Base-by-base conservation (phyloP, 257 asterid species). In the Nyctanthes arbortristis region DNA sequence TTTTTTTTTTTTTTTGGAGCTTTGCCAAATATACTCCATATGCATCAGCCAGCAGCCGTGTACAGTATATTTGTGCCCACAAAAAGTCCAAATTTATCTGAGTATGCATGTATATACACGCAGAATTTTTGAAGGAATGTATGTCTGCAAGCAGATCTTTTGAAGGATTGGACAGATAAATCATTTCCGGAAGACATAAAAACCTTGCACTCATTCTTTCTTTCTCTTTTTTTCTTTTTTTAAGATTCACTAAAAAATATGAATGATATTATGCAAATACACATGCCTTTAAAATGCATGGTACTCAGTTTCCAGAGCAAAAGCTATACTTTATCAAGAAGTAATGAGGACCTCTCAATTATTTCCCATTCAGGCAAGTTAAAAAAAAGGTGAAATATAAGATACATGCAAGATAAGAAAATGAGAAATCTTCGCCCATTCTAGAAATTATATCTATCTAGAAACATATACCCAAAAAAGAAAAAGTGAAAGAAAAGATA, bases 401-500 rank as follows among this genome's bases (percentile, higher is more conserved):
- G 63, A 34, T 33, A 45, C 25, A 60, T 6, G 22, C 22, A 18
- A 66, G 65, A 49, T 16, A 39, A 77, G 30, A 58, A 73, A 40
- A 64, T 20, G 54, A 24, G 37, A 56, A 68, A 47, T 27, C 18
- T 33, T 61, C 58, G 20, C 30, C 64, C 45, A 65, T n/a, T 1
- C 52, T 57, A 67, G 14, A 54, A 63, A 61, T n/a, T 33, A 66
- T 63, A 74, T 18, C 60, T 56, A 63, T 12, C 63, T 66, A 67
- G 59, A 69, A 36, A 65, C 74, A 36, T 58, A 57, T 54, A 49
- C 30, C 40, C 63, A 71, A 37, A 63, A 8, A 22, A 32, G 18
- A 73, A n/a, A n/a, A n/a, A n/a, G n/a, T n/a, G n/a, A n/a, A n/a
- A n/a, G n/a, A n/a, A n/a, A n/a, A n/a, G n/a, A n/a, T n/a, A n/a